These are phyloP conservation scores for Phoenix roebelenii DNA, from an alignment of 176 grass and related monocot species.

Conservation along the genomic window DNA sequence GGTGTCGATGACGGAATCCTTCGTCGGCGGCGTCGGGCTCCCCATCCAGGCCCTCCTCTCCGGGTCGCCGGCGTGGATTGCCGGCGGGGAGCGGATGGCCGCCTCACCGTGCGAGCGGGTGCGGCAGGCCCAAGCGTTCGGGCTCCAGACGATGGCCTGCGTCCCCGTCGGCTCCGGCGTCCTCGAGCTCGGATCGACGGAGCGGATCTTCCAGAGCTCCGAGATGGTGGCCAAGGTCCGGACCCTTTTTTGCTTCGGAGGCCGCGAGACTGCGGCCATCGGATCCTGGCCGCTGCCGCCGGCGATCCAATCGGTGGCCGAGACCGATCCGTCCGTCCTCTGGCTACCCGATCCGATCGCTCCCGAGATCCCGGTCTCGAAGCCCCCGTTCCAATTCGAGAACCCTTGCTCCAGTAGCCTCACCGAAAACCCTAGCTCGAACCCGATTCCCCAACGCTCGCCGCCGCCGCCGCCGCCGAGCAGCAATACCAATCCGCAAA, in stretches of 20 bases:
- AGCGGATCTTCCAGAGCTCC: not conserved
- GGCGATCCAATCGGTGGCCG: not conserved
- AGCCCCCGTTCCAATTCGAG: not conserved
- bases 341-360: not conserved
- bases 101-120: not conserved
- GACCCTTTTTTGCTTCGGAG: not conserved
- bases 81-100: constrained; percentile 1
- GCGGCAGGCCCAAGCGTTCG: not conserved
- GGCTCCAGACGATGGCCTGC: constrained; percentile 10
- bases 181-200: constrained; percentile 6
- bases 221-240: not conserved
- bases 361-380: not conserved
- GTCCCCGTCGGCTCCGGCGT: not conserved
- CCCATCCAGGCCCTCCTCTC: constrained; percentile 8
- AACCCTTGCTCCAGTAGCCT: constrained; percentile 4
- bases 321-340: not conserved
- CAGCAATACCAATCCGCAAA: too few species aligned
- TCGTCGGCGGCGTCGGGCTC: not conserved
- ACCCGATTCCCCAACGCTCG: not conserved
- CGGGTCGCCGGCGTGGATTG: not conserved
- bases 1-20: constrained; percentile 11
- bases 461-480: too few species aligned
- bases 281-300: not conserved
- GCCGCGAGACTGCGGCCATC: not conserved
- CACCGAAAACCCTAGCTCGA: not conserved